These are phyloP conservation scores for Arabis hirsuta DNA, from an alignment of 345 rosid genomes.

Conservation along the genomic window DNA sequence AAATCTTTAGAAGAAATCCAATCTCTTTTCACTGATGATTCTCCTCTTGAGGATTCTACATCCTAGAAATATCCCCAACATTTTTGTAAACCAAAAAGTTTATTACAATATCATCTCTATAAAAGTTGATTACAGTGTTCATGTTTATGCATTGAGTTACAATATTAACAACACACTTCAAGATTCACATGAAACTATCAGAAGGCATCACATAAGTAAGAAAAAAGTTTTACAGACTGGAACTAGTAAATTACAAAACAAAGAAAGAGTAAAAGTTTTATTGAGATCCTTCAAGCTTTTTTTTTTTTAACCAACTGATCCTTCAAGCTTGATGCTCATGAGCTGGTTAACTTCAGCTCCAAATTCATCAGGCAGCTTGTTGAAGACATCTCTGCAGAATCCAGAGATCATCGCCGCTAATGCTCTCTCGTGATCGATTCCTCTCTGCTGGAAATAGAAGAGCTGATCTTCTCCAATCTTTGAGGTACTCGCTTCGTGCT, in stretches of 20 bases:
- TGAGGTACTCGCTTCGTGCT: conserved; percentile 97
- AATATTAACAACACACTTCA: conserved; percentile 27
- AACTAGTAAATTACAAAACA: conserved; percentile 8
- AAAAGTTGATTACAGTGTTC: conserved; percentile 15
- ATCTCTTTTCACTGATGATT: conserved; percentile 26
- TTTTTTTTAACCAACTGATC: conserved; percentile 76
- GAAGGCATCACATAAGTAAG: background rate
- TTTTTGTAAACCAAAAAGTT: background rate
- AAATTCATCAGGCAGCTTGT: conserved; percentile 89
- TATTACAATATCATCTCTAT: conserved; percentile 10
- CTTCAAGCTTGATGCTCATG: conserved; percentile 94
- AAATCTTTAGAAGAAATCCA: conserved; percentile 56
- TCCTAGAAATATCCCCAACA: background rate
- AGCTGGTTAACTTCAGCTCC: conserved; percentile 91
- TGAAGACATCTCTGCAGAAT: conserved; percentile 88
- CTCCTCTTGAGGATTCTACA: conserved; percentile 6
- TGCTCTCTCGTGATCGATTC: conserved; percentile 90
- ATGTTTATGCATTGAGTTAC: conserved; percentile 20
- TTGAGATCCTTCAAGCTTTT: conserved; percentile 1
- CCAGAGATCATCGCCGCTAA: conserved; percentile 98
- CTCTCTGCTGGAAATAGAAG: conserved; percentile 97
- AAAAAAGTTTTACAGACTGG: conserved; percentile 11
- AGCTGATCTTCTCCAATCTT: conserved; percentile 94
- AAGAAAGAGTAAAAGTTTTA: conserved; percentile 6
- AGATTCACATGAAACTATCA: conserved; percentile 24